These are phyloP conservation scores for Malassezia restricta DNA, from an alignment of 1,284 basidiomycete species.

Conservation along the genomic window DNA sequence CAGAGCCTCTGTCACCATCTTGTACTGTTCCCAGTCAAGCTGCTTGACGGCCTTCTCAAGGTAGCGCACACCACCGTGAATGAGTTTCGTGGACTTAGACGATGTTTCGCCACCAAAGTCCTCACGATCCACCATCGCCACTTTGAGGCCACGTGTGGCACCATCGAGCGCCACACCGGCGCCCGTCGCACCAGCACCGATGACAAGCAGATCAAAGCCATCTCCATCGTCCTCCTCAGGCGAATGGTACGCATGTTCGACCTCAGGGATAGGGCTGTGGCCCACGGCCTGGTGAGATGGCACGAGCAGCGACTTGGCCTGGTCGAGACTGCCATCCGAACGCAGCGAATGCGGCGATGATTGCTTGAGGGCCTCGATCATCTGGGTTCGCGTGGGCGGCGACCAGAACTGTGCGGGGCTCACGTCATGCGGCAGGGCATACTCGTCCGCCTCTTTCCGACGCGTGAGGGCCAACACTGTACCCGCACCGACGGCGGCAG, in stretches of 20 bases:
- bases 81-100: constrained; percentile 92
- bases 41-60: constrained; percentile 92
- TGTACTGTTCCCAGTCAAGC: constrained; percentile 75
- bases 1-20: constrained; percentile 84
- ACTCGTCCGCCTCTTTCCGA: background rate
- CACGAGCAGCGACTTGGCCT: constrained; percentile 24
- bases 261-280: constrained; percentile 35
- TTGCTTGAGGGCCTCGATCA: constrained; percentile 41
- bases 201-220: constrained; percentile 60
- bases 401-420: constrained; percentile 40
- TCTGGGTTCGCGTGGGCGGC: constrained; percentile 42
- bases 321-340: constrained; percentile 20
- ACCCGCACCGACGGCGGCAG: constrained; percentile 4
- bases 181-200: constrained; percentile 83
- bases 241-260: constrained; percentile 19
- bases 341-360: constrained; percentile 32
- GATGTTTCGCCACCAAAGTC: constrained; percentile 84
- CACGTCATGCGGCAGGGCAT: constrained; percentile 20
- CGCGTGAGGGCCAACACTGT: constrained; percentile 4
- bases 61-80: constrained; percentile 94
- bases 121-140: constrained; percentile 82
- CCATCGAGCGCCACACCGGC: constrained; percentile 90
- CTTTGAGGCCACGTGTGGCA: constrained; percentile 75
- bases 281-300: constrained; percentile 23
- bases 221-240: constrained; percentile 23